A percentile compares a stretch with the other conserved stretches of the same genome.
These are phyloP conservation scores for Wallacemonas rigidus DNA, from an alignment of 208 protist genomes.

Conservation along the genomic window DNA sequence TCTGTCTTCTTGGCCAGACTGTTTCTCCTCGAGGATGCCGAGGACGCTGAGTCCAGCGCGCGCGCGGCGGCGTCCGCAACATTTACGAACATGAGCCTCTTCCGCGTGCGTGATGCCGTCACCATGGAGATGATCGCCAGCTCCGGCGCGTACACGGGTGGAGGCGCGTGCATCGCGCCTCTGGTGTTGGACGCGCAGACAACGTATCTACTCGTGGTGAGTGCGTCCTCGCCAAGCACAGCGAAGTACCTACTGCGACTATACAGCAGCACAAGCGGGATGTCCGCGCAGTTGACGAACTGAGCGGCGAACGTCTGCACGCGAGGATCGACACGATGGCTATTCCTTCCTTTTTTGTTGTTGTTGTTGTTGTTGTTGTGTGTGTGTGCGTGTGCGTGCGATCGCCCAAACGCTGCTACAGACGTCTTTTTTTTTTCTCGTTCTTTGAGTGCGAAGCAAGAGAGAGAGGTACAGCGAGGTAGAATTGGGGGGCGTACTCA, in stretches of 20 bases:
- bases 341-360: neutral
- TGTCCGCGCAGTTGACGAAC: slow-evolving; percentile 33
- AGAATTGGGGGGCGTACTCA: neutral
- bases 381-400: slow-evolving; percentile 8
- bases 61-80: slow-evolving; percentile 20
- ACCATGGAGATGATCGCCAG: slow-evolving; percentile 65
- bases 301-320: neutral
- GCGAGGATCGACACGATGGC: no score
- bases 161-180: slow-evolving; percentile 44
- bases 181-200: slow-evolving; percentile 48
- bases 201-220: slow-evolving; percentile 66
- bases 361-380: slow-evolving; percentile 3
- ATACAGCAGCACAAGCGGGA: slow-evolving; percentile 43
- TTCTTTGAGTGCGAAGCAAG: neutral
- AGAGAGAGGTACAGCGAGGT: neutral
- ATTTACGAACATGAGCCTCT: slow-evolving; percentile 58
- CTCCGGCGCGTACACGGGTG: slow-evolving; percentile 45
- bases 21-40: slow-evolving; percentile 47
- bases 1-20: slow-evolving; percentile 50
- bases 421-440: neutral
- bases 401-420: no score
- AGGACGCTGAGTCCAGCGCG: slow-evolving; percentile 35
- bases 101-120: slow-evolving; percentile 37
- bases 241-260: slow-evolving; percentile 73
- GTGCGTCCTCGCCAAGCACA: slow-evolving; percentile 31